Evolutionary conservation across 2,329 filamentous ascomycete genomes (phyloP).

Genomic region (Hypomyces perniciosus): DNA sequence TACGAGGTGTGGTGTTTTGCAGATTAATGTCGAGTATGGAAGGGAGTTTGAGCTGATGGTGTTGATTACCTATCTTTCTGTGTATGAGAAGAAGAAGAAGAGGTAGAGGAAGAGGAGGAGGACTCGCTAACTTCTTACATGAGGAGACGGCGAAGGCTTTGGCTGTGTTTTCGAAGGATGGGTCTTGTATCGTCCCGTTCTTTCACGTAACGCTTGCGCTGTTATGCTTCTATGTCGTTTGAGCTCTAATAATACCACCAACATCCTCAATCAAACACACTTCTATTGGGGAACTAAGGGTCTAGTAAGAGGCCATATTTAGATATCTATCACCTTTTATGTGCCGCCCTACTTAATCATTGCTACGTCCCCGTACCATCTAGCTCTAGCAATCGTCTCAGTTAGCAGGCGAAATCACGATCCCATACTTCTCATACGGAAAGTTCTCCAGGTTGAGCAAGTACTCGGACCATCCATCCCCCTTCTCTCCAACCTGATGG

Average conservation of each 20-base stretch:
- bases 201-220: no score
- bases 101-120: background rate
- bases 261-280: no score
- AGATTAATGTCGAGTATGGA: slow-evolving; percentile 12
- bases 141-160: no score
- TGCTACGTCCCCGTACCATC: background rate
- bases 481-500: slow-evolving; percentile 51
- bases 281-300: no score
- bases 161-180: background rate
- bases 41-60: slow-evolving; percentile 13
- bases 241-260: no score
- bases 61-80: slow-evolving; percentile 9
- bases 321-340: no score
- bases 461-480: slow-evolving; percentile 58
- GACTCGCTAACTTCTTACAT: no score
- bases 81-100: slow-evolving; percentile 12
- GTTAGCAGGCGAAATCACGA: slow-evolving; percentile 34
- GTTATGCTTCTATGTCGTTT: no score
- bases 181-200: background rate
- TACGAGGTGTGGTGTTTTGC: slow-evolving; percentile 10
- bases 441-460: slow-evolving; percentile 46
- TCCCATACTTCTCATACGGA: slow-evolving; percentile 54
- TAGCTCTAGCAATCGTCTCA: background rate
- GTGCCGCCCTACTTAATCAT: no score
- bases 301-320: no score